Evolutionary conservation across 176 grass and related monocot genomes (phyloP).

Genomic region (Bonia amplexicaulis): DNA sequence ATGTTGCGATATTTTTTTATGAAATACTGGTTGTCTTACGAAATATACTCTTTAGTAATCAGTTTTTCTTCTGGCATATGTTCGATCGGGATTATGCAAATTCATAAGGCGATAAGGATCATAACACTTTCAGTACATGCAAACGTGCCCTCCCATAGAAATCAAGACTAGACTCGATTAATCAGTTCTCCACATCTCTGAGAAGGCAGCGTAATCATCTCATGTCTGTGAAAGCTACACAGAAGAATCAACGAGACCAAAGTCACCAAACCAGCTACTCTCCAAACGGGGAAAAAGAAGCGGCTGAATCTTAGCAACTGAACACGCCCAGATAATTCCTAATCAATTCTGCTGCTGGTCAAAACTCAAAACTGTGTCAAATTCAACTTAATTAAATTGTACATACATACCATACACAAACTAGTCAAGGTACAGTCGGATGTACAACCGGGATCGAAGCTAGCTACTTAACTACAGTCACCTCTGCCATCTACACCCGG

Average conservation of each 20-base stretch:
- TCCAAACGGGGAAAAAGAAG: neutral
- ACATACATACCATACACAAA: neutral
- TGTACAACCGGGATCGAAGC: neutral
- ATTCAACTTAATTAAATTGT: neutral
- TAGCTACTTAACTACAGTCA: slow-evolving; percentile 5
- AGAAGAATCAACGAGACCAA: neutral
- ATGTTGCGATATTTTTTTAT: no score
- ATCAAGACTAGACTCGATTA: neutral
- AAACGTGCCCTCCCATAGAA: neutral
- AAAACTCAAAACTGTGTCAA: slow-evolving; percentile 34
- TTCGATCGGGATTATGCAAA: no score
- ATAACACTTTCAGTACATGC: no score
- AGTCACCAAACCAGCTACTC: neutral
- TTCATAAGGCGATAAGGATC: no score
- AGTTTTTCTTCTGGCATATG: no score
- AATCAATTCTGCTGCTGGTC: neutral
- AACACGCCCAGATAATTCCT: neutral
- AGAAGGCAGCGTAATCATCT: neutral
- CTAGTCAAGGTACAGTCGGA: neutral
- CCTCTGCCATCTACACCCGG: neutral
- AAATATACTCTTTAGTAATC: no score
- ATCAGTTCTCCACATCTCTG: neutral
- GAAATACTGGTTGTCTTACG: no score
- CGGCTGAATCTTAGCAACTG: neutral
- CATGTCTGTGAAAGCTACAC: neutral